Conservation (phyloP, 108 stramenopile genomes). For the Mediolabrus comicus region DNA sequence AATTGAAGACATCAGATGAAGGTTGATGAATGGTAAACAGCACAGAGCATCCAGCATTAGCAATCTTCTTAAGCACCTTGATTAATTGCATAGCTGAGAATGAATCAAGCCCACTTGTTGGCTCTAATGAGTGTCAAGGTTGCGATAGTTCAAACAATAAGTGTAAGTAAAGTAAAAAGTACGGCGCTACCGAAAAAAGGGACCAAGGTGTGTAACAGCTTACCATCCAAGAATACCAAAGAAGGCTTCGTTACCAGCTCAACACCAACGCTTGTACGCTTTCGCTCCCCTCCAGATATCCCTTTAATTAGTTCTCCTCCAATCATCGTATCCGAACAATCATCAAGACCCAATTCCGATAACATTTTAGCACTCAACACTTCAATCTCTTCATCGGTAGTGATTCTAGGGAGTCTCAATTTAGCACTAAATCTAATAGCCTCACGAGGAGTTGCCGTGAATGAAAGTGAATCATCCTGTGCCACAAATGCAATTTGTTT, state of each 20-base stretch:
- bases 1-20: conserved; percentile 76
- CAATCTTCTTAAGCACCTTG: conserved; percentile 80
- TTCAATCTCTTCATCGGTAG: conserved; percentile 57
- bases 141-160: conserved; percentile 33
- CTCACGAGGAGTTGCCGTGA: conserved; percentile 86
- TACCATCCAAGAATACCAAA: conserved; percentile 68
- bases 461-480: conserved; percentile 81
- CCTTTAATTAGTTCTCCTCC: conserved; percentile 73
- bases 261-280: conserved; percentile 70
- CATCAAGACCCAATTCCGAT: conserved; percentile 62
- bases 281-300: conserved; percentile 79
- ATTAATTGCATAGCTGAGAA: conserved; percentile 76
- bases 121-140: conserved; percentile 47
- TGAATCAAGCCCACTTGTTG: conserved; percentile 72
- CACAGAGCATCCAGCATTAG: conserved; percentile 74
- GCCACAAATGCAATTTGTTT: conserved; percentile 85
- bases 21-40: conserved; percentile 93
- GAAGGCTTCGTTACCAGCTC: conserved; percentile 76
- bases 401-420: conserved; percentile 64
- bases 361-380: conserved; percentile 73
- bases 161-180: background rate
- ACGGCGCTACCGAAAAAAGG: conserved; percentile 1
- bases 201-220: background rate
- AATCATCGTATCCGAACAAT: conserved; percentile 72
- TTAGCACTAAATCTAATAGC: conserved; percentile 81